Evolutionary conservation across 768 basidiomycete genomes (phyloP).

Genomic region (Serendipita sp.): DNA sequence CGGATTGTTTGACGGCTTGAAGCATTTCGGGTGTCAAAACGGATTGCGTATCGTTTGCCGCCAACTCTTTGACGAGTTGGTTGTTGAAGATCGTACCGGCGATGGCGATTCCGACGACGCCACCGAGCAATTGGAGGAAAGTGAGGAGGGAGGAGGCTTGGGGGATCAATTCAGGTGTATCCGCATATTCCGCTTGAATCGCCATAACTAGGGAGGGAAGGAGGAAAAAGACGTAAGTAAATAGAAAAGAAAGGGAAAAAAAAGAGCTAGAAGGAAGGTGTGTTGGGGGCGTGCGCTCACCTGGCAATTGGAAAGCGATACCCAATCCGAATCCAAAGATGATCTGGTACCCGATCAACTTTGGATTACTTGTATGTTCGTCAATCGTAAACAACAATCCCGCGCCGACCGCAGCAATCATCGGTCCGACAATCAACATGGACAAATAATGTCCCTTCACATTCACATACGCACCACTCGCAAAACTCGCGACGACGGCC

Average conservation of each 20-base stretch:
- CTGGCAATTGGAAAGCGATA: conserved; percentile 5
- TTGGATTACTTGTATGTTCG: conserved; percentile 12
- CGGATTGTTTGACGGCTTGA: conserved; percentile 15
- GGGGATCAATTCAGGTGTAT: conserved; percentile 19
- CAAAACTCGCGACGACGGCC: conserved; percentile 12
- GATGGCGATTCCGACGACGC: conserved; percentile 16
- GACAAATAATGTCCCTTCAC: conserved; percentile 21
- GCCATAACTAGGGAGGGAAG: conserved; percentile 20
- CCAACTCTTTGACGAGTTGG: conserved; percentile 18
- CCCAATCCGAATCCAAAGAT: conserved; percentile 23
- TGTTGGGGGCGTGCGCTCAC: neutral
- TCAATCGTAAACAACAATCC: conserved; percentile 24
- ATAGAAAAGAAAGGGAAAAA: conserved; percentile 14
- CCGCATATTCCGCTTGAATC: conserved; percentile 23
- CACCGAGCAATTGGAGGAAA: conserved; percentile 18
- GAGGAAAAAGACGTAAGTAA: neutral
- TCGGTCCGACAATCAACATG: conserved; percentile 21
- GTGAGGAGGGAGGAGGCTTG: conserved; percentile 20
- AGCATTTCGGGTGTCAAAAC: conserved; percentile 12
- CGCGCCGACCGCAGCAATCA: conserved; percentile 19
- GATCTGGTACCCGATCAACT: conserved; percentile 23
- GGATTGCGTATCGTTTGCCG: conserved; percentile 13
- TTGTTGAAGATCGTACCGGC: conserved; percentile 14
- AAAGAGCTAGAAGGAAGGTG: too few species aligned
- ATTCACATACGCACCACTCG: conserved; percentile 18